phyloP scores from a whole-genome alignment of 352 stramenopile genomes.

The Phytophthora sansomeana region DNA sequence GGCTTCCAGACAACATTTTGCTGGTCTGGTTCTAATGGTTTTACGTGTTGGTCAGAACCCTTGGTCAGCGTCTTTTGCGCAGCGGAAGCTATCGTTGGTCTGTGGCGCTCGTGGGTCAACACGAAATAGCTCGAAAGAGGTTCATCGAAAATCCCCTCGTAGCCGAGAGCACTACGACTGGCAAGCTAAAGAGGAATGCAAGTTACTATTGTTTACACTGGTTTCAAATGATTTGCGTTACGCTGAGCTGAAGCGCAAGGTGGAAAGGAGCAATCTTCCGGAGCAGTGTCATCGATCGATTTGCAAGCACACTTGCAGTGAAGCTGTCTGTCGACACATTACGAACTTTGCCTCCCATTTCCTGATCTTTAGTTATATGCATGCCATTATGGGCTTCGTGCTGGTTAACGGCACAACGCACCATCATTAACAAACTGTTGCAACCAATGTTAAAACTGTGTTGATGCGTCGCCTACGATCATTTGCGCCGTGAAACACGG shows the following conservation, averaged over 20 bases:
- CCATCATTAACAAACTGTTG: constrained; percentile 11
- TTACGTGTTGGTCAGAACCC: constrained; percentile 44
- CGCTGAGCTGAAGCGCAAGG: too few species aligned
- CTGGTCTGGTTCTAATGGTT: too few species aligned
- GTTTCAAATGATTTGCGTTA: background rate
- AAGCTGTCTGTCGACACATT: too few species aligned
- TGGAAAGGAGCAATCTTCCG: too few species aligned
- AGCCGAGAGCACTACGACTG: background rate
- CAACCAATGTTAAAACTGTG: constrained; percentile 31
- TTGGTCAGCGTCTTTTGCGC: constrained; percentile 81
- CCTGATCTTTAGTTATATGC: constrained; percentile 4
- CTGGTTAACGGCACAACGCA: background rate
- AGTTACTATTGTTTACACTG: background rate
- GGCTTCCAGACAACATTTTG: background rate
- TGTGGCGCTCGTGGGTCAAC: constrained; percentile 82
- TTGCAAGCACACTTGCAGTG: too few species aligned
- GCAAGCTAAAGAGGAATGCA: constrained; percentile 1
- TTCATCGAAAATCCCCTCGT: background rate
- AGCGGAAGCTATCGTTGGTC: constrained; percentile 63
- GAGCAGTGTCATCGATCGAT: too few species aligned
- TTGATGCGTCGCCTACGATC: constrained; percentile 10
- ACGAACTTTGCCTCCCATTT: too few species aligned
- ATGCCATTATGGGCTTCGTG: constrained; percentile 7
- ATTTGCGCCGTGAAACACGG: background rate
- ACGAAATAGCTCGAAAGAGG: constrained; percentile 37